Evolutionary conservation across 352 stramenopile species (phyloP).

Genomic region (Albugo laibachii): DNA sequence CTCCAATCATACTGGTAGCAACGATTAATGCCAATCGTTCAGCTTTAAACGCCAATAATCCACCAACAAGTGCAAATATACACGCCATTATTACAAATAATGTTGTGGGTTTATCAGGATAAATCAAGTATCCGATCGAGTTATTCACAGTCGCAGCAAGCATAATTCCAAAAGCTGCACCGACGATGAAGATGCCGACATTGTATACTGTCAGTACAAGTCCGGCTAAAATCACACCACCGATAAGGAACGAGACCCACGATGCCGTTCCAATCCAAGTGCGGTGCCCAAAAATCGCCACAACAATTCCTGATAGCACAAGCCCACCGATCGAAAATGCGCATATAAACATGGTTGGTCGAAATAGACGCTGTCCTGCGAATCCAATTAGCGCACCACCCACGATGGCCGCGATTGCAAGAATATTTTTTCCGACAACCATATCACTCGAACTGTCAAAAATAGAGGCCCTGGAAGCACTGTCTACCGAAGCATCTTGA

Average conservation of each 20-base stretch:
- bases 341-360: conserved; percentile 24
- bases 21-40: conserved; percentile 32
- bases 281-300: conserved; percentile 17
- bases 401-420: conserved; percentile 25
- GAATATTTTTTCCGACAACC: conserved; percentile 20
- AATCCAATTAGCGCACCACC: conserved; percentile 21
- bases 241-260: conserved; percentile 34
- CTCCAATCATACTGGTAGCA: conserved; percentile 29
- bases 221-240: conserved; percentile 21
- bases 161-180: conserved; percentile 24
- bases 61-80: conserved; percentile 17
- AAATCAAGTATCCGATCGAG: conserved; percentile 16
- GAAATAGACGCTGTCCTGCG: conserved; percentile 43
- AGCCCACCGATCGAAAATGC: conserved; percentile 35
- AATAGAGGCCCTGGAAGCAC: too few relatives aligned
- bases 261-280: conserved; percentile 30
- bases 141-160: conserved; percentile 12
- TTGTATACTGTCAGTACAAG: conserved; percentile 28
- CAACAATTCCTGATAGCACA: conserved; percentile 14
- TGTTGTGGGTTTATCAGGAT: conserved; percentile 16
- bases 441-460: conserved; percentile 5
- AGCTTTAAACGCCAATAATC: conserved; percentile 28
- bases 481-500: too few relatives aligned
- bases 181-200: conserved; percentile 31
- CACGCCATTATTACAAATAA: conserved; percentile 26